Evolutionary conservation across 108 stramenopile species (phyloP).

Genomic region (Cylindrotheca closterium): DNA sequence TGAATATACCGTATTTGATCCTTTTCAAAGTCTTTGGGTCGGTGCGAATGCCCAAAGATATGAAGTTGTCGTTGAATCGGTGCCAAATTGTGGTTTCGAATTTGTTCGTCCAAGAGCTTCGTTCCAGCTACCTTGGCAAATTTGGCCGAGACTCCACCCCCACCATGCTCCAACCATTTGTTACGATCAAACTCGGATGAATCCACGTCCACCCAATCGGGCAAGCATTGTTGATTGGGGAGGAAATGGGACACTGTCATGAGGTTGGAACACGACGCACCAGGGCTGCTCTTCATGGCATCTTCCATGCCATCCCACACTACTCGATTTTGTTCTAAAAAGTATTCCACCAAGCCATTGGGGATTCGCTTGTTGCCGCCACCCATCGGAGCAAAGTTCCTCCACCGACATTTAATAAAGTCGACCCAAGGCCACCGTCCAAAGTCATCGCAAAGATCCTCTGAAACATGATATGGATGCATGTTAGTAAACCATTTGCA

Average conservation of each 20-base stretch:
- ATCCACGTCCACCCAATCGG: conserved; percentile 55
- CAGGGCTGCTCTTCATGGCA: neutral
- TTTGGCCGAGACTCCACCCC: conserved; percentile 49
- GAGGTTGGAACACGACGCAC: neutral
- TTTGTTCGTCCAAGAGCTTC: conserved; percentile 42
- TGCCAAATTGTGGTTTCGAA: conserved; percentile 28
- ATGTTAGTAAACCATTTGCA: too few relatives aligned
- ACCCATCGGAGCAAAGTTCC: conserved; percentile 7
- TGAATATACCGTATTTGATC: conserved; percentile 59
- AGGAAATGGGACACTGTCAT: conserved; percentile 66
- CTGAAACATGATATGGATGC: too few relatives aligned
- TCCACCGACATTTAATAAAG: conserved; percentile 52
- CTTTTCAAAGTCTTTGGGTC: conserved; percentile 63
- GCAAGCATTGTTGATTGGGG: conserved; percentile 51
- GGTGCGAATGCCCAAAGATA: conserved; percentile 67
- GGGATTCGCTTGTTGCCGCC: conserved; percentile 35
- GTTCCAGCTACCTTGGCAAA: conserved; percentile 71
- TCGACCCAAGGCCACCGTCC: conserved; percentile 59
- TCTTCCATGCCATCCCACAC: conserved; percentile 3
- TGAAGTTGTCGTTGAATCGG: conserved; percentile 30
- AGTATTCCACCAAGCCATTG: conserved; percentile 32
- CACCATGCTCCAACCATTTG: conserved; percentile 63
- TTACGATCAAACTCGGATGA: conserved; percentile 25
- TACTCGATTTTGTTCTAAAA: conserved; percentile 24
- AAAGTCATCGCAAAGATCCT: conserved; percentile 48